These are phyloP conservation scores for Cercophora scortea DNA, from an alignment of 495 filamentous ascomycete genomes.

Conservation along the genomic window DNA sequence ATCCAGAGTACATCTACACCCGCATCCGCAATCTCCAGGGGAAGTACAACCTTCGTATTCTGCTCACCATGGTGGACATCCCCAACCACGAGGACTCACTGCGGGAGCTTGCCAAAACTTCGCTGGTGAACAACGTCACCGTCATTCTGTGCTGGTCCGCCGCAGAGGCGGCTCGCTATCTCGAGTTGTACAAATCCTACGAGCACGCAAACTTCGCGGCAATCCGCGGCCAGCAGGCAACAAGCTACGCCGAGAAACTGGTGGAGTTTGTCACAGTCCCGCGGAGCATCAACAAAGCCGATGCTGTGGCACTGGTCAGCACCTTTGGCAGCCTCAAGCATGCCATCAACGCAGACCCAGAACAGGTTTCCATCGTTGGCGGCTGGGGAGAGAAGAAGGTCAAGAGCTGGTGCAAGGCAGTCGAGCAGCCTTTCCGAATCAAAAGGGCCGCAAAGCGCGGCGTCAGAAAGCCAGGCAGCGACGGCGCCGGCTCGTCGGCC, in stretches of 20 bases:
- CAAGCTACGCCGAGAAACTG: conserved; percentile 75
- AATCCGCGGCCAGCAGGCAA: conserved; percentile 76
- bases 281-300: conserved; percentile 85
- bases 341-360: conserved; percentile 79
- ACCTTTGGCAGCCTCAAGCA: conserved; percentile 81
- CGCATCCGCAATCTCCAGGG: conserved; percentile 72
- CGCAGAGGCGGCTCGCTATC: conserved; percentile 83
- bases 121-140: conserved; percentile 81
- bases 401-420: conserved; percentile 67
- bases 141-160: conserved; percentile 90
- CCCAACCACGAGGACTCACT: conserved; percentile 70
- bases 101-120: conserved; percentile 77
- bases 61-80: conserved; percentile 91
- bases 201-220: conserved; percentile 75
- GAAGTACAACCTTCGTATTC: conserved; percentile 74
- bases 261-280: conserved; percentile 93
- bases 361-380: conserved; percentile 70
- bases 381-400: conserved; percentile 98
- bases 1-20: conserved; percentile 96
- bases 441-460: conserved; percentile 54
- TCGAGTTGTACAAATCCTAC: conserved; percentile 88
- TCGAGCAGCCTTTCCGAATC: conserved; percentile 76
- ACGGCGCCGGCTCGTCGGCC: too few species aligned
- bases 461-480: too few species aligned
- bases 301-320: conserved; percentile 78